Conservation (phyloP, 2,329 filamentous ascomycete species). For the Dactylellina drechsleri region DNA sequence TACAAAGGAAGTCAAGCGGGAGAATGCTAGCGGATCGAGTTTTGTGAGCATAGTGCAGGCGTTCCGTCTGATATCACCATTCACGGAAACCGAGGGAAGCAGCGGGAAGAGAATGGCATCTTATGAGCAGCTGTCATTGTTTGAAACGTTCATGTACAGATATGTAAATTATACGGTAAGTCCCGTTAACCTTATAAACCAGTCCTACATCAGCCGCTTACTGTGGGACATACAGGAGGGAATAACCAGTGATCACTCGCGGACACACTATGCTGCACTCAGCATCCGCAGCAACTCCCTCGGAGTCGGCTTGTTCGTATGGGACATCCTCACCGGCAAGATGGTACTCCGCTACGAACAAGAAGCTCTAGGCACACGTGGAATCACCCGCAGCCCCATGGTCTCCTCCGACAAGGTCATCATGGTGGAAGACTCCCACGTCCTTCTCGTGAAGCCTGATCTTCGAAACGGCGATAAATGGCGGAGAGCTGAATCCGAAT, state of each 20-base stretch:
- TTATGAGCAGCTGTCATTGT: slow-evolving; percentile 48
- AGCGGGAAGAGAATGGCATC: slow-evolving; percentile 20
- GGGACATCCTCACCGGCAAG: slow-evolving; percentile 43
- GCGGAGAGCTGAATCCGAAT: slow-evolving; percentile 24
- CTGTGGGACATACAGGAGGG: slow-evolving; percentile 28
- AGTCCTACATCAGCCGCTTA: too few relatives aligned
- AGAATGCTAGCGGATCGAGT: slow-evolving; percentile 24
- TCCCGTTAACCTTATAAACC: background rate
- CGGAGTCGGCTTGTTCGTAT: slow-evolving; percentile 46
- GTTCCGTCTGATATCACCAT: slow-evolving; percentile 42
- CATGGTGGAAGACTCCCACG: slow-evolving; percentile 48
- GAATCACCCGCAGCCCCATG: slow-evolving; percentile 29
- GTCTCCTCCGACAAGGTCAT: slow-evolving; percentile 37
- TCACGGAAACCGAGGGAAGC: slow-evolving; percentile 7
- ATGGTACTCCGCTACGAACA: slow-evolving; percentile 47
- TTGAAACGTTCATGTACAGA: slow-evolving; percentile 48
- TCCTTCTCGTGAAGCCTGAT: slow-evolving; percentile 47
- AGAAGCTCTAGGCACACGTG: slow-evolving; percentile 38
- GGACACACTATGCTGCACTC: slow-evolving; percentile 50
- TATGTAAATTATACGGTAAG: slow-evolving; percentile 53
- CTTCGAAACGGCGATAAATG: slow-evolving; percentile 39
- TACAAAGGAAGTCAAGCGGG: slow-evolving; percentile 40
- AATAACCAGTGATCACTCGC: slow-evolving; percentile 49
- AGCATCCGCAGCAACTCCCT: slow-evolving; percentile 45
- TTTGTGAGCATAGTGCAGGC: slow-evolving; percentile 38